Base-by-base conservation (phyloP, 139 green algal genomes). In the Chlorella sorokiniana region DNA sequence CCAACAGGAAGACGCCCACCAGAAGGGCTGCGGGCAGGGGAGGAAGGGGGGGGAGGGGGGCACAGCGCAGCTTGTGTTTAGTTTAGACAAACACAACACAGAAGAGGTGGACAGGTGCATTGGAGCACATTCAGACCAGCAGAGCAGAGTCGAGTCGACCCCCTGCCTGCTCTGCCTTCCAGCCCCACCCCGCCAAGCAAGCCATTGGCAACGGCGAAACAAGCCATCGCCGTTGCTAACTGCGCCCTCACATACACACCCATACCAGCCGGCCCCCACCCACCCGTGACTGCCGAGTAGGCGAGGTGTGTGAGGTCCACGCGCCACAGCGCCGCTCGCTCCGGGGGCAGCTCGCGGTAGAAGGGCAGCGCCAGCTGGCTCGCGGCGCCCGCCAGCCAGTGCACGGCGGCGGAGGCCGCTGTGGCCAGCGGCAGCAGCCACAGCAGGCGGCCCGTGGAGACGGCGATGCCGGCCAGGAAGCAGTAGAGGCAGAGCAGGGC, bases 401-500 rank as follows among this genome's bases (percentile, higher is more conserved):
- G 84, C 22, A 40, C 37, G 23, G 44, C 44, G 1, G 84, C 90
- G 35, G 85, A 87, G 14, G 68, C 54, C 27, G 84, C 85, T 3
- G 89, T 94, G 16, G 90, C 84, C 10, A 89, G 31, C 10, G 94
- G 93, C 79, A 93, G 86, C 33, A 96, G 62, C 90, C 89, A 95
- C 77, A 97, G 87, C 85, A 89, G 71, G 25, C 81, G 89, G 59
- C 91, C 88, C 29, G 85, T 85, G 69, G 78, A 82, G 25, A 97
- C 92, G 1, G 91, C 81, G 18, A 95, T 77, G 29, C 94, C 94
- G 0, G 89, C 90, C 59, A 97, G 86, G 87, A 96, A 95, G 86
- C 93, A 95, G 89, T 96, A 97, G 2, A 96, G 35, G 5, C 85
- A 91, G 61, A 96, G 85, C 51, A 97, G 86, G 23, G 81, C 77